phyloP scores from a whole-genome alignment of 768 basidiomycete genomes.

The Phanerochaete sordida region DNA sequence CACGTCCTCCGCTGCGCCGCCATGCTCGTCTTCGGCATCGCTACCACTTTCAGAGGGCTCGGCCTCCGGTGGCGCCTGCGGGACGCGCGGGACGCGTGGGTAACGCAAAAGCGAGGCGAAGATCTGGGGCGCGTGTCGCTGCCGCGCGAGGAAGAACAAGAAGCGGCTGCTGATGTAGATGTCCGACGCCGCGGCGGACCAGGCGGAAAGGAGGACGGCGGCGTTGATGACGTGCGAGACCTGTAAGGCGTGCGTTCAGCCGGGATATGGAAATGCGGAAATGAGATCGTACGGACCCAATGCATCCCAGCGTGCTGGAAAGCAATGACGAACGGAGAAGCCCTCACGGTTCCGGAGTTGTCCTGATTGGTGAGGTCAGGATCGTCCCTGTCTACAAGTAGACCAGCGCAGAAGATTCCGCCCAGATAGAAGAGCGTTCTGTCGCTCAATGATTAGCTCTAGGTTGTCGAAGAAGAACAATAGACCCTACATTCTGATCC shows the following conservation, averaged over 20 bases:
- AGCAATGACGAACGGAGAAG: constrained; percentile 48
- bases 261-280: neutral
- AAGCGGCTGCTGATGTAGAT: constrained; percentile 46
- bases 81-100: neutral
- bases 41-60: neutral
- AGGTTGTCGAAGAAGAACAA: no score
- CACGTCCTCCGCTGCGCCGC: neutral
- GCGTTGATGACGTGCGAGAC: constrained; percentile 38
- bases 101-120: constrained; percentile 20
- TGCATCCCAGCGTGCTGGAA: constrained; percentile 39
- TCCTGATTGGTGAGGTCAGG: constrained; percentile 25
- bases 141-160: constrained; percentile 51
- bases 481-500: constrained; percentile 26
- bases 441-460: no score
- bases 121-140: constrained; percentile 33
- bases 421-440: constrained; percentile 40
- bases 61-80: neutral
- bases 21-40: neutral
- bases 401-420: constrained; percentile 40
- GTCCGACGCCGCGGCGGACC: constrained; percentile 53
- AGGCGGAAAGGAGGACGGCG: constrained; percentile 47
- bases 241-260: neutral
- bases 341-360: constrained; percentile 29
- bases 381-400: constrained; percentile 36
- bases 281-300: constrained; percentile 26